Conservation (phyloP, 345 rosid genomes). For the Garcia nutans region DNA sequence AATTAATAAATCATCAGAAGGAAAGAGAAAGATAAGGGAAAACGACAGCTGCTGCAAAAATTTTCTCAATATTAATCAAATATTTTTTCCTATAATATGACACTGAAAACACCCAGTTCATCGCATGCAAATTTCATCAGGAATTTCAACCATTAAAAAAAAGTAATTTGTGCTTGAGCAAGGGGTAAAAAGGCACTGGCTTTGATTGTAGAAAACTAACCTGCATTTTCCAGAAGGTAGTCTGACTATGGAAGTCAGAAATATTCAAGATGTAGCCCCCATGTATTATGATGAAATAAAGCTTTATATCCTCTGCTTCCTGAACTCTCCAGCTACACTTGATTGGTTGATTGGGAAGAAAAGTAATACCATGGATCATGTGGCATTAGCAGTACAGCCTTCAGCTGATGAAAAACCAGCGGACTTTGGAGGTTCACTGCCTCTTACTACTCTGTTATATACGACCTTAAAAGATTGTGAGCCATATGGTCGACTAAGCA, state of each 20-base stretch:
- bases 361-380: slow-evolving; percentile 26
- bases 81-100: too few relatives aligned
- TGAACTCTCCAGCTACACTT: slow-evolving; percentile 16
- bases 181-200: background rate
- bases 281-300: slow-evolving; percentile 9
- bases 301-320: slow-evolving; percentile 18
- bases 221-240: slow-evolving; percentile 23
- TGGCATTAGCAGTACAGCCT: slow-evolving; percentile 43
- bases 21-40: background rate
- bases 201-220: slow-evolving; percentile 29
- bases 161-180: background rate
- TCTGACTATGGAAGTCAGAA: slow-evolving; percentile 16
- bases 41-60: slow-evolving; percentile 25
- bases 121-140: background rate
- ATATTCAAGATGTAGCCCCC: slow-evolving; percentile 11
- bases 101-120: background rate
- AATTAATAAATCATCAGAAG: background rate
- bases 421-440: slow-evolving; percentile 67
- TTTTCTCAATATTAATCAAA: background rate
- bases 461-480: slow-evolving; percentile 82
- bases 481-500: slow-evolving; percentile 82
- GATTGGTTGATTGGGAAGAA: slow-evolving; percentile 14
- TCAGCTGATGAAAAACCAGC: slow-evolving; percentile 34
- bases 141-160: background rate
- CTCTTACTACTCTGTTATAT: slow-evolving; percentile 76